Evolutionary conservation across 1,284 basidiomycete species (phyloP).

Genomic region (Flammula alnicola): DNA sequence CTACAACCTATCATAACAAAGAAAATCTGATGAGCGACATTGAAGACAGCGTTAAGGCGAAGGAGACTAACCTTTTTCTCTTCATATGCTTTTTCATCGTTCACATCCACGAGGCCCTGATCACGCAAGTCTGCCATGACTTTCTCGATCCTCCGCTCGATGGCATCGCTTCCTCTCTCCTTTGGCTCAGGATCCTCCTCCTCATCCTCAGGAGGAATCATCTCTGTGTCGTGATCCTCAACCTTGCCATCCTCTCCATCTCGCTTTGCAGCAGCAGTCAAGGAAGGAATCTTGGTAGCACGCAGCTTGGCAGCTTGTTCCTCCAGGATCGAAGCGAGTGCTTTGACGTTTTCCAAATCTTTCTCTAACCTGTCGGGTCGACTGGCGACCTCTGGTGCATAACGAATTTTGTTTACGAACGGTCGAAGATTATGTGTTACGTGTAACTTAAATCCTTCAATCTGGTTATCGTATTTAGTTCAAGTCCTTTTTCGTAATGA

Average conservation of each 20-base stretch:
- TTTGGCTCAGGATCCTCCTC: slow-evolving; percentile 59
- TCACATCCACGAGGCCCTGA: slow-evolving; percentile 58
- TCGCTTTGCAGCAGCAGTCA: slow-evolving; percentile 30
- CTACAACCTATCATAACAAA: slow-evolving; percentile 52
- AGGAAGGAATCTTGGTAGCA: slow-evolving; percentile 42
- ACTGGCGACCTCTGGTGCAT: slow-evolving; percentile 81
- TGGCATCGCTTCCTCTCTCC: slow-evolving; percentile 68
- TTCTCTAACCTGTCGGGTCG: slow-evolving; percentile 77
- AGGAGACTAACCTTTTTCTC: slow-evolving; percentile 66
- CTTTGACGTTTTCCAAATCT: slow-evolving; percentile 77
- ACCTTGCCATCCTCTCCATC: slow-evolving; percentile 37
- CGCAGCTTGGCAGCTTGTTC: slow-evolving; percentile 61
- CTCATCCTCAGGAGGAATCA: slow-evolving; percentile 46
- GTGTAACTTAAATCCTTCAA: slow-evolving; percentile 92
- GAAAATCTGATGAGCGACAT: slow-evolving; percentile 14
- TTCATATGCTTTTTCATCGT: slow-evolving; percentile 67
- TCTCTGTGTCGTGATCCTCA: slow-evolving; percentile 47
- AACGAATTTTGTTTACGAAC: slow-evolving; percentile 77
- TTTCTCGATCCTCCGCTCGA: slow-evolving; percentile 78
- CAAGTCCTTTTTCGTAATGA: too few species aligned
- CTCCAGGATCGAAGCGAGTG: slow-evolving; percentile 75
- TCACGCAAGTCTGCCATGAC: slow-evolving; percentile 69
- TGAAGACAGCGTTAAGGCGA: slow-evolving; percentile 22
- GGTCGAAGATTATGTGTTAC: slow-evolving; percentile 83
- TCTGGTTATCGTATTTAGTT: slow-evolving; percentile 48